These are phyloP conservation scores for Ilyonectria mors-panacis DNA, from an alignment of 2,329 filamentous ascomycete species.

Conservation along the genomic window DNA sequence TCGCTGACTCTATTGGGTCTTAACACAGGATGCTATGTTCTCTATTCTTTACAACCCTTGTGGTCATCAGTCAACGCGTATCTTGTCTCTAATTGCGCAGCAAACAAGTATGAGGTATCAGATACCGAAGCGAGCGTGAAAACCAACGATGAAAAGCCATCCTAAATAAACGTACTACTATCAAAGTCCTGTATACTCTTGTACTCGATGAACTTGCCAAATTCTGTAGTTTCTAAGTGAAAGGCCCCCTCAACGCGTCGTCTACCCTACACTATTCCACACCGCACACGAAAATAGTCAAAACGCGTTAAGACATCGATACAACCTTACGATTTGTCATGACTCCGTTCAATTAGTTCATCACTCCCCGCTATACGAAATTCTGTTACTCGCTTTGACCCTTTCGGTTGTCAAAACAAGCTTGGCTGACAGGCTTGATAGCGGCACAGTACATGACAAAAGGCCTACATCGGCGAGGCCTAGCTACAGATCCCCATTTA, in stretches of 20 bases:
- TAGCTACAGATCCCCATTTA: not conserved
- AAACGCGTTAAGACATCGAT: not conserved
- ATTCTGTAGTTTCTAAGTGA: not conserved
- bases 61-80: too few relatives aligned
- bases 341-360: not conserved
- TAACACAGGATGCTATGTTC: too few relatives aligned
- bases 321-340: conserved; percentile 7
- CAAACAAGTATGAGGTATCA: too few relatives aligned
- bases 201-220: not conserved
- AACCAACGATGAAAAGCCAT: too few relatives aligned
- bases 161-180: too few relatives aligned
- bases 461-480: not conserved
- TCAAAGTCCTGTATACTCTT: not conserved
- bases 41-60: too few relatives aligned
- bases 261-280: conserved; percentile 11
- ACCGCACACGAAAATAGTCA: not conserved
- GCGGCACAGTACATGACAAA: conserved; percentile 5
- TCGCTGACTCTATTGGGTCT: too few relatives aligned
- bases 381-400: conserved; percentile 12
- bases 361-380: not conserved
- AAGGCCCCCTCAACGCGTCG: not conserved
- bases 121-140: too few relatives aligned
- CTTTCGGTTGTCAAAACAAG: conserved; percentile 5
- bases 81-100: too few relatives aligned
- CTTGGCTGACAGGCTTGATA: conserved; percentile 9